Evolutionary conservation across 2,329 filamentous ascomycete genomes (phyloP).

Genomic region (Zasmidium citrigriseum): DNA sequence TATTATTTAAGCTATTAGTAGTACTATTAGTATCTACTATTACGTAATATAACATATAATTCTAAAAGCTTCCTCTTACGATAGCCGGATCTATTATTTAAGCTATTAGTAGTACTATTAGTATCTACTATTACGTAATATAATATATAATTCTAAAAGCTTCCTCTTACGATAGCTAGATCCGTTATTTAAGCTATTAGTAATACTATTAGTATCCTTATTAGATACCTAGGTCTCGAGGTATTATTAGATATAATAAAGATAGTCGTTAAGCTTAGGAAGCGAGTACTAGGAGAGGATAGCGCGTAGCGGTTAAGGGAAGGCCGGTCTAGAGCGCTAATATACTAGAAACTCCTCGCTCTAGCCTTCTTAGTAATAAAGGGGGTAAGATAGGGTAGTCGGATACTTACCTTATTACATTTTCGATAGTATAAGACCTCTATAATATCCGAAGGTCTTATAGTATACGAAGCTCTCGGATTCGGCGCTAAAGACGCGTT

Average conservation of each 20-base stretch:
- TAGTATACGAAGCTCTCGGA: conserved; percentile 24
- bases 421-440: conserved; percentile 31
- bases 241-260: conserved; percentile 47
- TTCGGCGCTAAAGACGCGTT: conserved; percentile 1
- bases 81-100: too few relatives aligned
- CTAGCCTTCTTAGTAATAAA: conserved; percentile 21
- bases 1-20: too few relatives aligned
- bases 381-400: neutral
- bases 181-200: too few relatives aligned
- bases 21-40: too few relatives aligned
- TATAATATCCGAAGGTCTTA: conserved; percentile 23
- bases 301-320: conserved; percentile 17
- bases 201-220: too few relatives aligned
- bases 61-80: too few relatives aligned
- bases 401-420: conserved; percentile 25
- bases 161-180: conserved; percentile 28
- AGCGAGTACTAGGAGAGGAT: conserved; percentile 48
- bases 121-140: too few relatives aligned
- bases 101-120: too few relatives aligned
- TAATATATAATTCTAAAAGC: too few relatives aligned
- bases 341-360: conserved; percentile 45
- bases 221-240: conserved; percentile 32
- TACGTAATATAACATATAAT: too few relatives aligned
- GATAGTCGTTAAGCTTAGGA: conserved; percentile 39
- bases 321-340: conserved; percentile 35